phyloP scores from a whole-genome alignment of 2,329 filamentous ascomycete genomes.

The Neopestalotiopsis clavispora region DNA sequence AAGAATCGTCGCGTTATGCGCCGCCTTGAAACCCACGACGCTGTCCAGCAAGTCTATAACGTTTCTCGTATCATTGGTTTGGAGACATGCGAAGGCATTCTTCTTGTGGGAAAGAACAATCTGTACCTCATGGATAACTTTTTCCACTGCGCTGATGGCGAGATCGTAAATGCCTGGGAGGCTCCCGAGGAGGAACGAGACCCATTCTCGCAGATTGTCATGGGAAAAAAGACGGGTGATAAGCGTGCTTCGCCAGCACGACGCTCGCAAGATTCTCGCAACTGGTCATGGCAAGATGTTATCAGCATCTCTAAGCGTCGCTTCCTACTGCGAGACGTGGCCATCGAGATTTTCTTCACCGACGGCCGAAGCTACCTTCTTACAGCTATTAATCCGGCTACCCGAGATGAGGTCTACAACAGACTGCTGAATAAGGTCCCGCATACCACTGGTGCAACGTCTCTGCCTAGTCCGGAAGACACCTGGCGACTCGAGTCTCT shows the following conservation, averaged over 20 bases:
- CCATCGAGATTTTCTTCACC: constrained; percentile 96
- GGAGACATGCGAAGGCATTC: constrained; percentile 89
- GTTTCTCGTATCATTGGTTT: constrained; percentile 92
- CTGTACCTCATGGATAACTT: constrained; percentile 97
- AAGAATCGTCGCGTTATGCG: constrained; percentile 99
- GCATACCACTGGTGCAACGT: constrained; percentile 73
- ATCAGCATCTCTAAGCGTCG: constrained; percentile 95
- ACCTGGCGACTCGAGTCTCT: constrained; percentile 90
- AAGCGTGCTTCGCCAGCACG: constrained; percentile 63
- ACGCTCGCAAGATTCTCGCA: constrained; percentile 79
- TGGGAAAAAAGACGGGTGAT: constrained; percentile 62
- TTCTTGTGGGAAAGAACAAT: constrained; percentile 90
- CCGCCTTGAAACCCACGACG: constrained; percentile 85
- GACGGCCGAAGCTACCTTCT: constrained; percentile 95
- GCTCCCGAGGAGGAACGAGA: constrained; percentile 91
- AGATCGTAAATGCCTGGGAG: constrained; percentile 96
- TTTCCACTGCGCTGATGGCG: constrained; percentile 91
- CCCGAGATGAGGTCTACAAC: constrained; percentile 80
- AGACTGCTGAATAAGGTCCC: constrained; percentile 81
- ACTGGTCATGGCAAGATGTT: constrained; percentile 94
- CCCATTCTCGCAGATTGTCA: constrained; percentile 92
- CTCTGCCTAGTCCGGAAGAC: constrained; percentile 80
- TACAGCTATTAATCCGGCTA: constrained; percentile 75
- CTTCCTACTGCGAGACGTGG: constrained; percentile 94
- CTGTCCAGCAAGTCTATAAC: constrained; percentile 93